A percentile compares a stretch with the other conserved stretches of the same genome.
phyloP scores from a whole-genome alignment of 192 early-diverging fungal genomes.

The Umbelopsis sp. region DNA sequence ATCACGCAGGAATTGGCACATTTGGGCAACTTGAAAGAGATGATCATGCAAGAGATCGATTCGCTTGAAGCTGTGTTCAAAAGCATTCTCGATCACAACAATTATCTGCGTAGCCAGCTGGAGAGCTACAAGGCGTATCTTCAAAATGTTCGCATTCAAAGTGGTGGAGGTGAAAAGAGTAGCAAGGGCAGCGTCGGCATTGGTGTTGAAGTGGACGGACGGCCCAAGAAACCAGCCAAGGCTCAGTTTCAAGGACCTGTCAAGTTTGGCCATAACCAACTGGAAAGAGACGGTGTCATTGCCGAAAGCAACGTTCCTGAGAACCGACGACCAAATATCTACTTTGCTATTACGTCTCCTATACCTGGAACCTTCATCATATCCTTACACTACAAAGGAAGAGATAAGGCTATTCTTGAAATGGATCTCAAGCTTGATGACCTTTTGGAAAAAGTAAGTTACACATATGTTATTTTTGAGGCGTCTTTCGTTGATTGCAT shows the following conservation, averaged over 20 bases:
- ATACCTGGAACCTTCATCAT: conserved; percentile 90
- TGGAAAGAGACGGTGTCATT: conserved; percentile 90
- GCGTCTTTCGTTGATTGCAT: neutral
- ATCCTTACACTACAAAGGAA: conserved; percentile 82
- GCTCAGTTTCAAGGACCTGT: conserved; percentile 67
- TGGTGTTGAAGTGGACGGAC: conserved; percentile 57
- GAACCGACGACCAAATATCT: conserved; percentile 80
- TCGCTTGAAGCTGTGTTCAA: conserved; percentile 85
- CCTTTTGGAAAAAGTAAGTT: conserved; percentile 66
- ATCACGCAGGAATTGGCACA: conserved; percentile 86
- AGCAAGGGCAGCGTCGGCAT: conserved; percentile 49
- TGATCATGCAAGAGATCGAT: conserved; percentile 78
- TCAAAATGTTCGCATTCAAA: conserved; percentile 88
- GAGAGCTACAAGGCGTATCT: conserved; percentile 94
- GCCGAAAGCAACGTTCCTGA: conserved; percentile 89
- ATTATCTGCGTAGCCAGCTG: conserved; percentile 84
- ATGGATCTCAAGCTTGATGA: conserved; percentile 92
- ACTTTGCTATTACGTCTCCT: conserved; percentile 84
- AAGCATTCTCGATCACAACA: conserved; percentile 93
- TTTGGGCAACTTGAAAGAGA: conserved; percentile 85
- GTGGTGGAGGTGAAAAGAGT: conserved; percentile 46
- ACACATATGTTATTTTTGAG: conserved; percentile 43
- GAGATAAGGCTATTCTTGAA: conserved; percentile 88
- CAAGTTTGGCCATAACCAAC: conserved; percentile 78
- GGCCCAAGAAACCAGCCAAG: conserved; percentile 45